phyloP scores from a whole-genome alignment of 129 eudicot species.

The Flaveria brownii region DNA sequence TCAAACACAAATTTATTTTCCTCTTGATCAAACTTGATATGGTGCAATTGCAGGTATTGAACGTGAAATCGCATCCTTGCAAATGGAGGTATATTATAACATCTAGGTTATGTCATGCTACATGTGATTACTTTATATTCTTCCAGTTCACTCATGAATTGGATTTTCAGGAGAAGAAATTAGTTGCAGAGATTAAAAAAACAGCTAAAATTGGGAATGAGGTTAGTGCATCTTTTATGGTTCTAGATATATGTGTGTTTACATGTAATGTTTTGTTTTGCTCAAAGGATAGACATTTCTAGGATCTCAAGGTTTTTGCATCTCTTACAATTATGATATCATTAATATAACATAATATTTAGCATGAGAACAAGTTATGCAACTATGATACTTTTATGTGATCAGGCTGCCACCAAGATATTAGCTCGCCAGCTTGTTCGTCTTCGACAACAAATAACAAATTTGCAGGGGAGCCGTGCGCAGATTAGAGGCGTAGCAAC shows the following conservation, averaged over 20 bases:
- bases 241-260: not conserved
- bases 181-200: constrained; percentile 94
- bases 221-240: constrained; percentile 43
- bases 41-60: constrained; percentile 65
- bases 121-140: constrained; percentile 12
- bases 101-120: constrained; percentile 6
- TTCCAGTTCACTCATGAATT: constrained; percentile 24
- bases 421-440: constrained; percentile 95
- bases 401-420: constrained; percentile 91
- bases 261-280: not conserved
- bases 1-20: not conserved
- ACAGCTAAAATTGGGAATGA: constrained; percentile 92
- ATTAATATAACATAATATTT: not conserved
- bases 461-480: constrained; percentile 93
- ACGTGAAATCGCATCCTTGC: constrained; percentile 84
- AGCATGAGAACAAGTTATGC: not conserved
- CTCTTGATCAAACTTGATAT: constrained; percentile 19
- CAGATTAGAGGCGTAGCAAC: constrained; percentile 95
- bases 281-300: constrained; percentile 2
- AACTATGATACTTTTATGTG: not conserved
- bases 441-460: constrained; percentile 81
- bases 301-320: constrained; percentile 16
- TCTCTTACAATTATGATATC: not conserved
- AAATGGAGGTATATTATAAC: constrained; percentile 67
- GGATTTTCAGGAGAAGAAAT: constrained; percentile 69